These are phyloP conservation scores for Lachnellula arida DNA, from an alignment of 2,329 filamentous ascomycete species.

Conservation along the genomic window DNA sequence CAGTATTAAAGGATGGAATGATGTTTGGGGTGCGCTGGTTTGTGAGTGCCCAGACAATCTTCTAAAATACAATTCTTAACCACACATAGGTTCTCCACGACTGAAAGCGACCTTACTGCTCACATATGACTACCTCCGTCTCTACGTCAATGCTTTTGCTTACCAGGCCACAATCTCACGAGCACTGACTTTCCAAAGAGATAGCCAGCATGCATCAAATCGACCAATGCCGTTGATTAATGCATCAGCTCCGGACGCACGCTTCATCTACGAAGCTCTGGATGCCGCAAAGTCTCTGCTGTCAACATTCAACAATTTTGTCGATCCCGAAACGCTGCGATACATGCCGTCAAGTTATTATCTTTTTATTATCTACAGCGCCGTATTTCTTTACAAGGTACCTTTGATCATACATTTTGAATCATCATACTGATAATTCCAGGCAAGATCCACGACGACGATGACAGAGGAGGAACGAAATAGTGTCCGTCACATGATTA, in stretches of 20 bases:
- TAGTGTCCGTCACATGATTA: conserved; percentile 53
- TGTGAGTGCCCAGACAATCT: conserved; percentile 40
- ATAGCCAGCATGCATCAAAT: conserved; percentile 38
- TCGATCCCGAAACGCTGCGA: conserved; percentile 54
- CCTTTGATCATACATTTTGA: conserved; percentile 51
- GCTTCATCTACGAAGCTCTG: conserved; percentile 63
- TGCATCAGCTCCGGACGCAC: conserved; percentile 56
- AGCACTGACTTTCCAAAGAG: conserved; percentile 31
- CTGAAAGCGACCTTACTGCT: conserved; percentile 64
- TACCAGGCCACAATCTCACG: conserved; percentile 65
- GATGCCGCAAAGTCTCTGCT: conserved; percentile 60
- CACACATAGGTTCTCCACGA: conserved; percentile 49
- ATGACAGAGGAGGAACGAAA: conserved; percentile 28
- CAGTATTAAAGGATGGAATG: conserved; percentile 66
- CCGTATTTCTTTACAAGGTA: conserved; percentile 62
- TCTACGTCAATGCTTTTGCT: conserved; percentile 72
- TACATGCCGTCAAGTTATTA: conserved; percentile 63
- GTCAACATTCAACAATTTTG: conserved; percentile 53
- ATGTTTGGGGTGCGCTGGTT: conserved; percentile 60
- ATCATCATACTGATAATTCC: conserved; percentile 8
- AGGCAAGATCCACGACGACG: conserved; percentile 26
- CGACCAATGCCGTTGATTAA: conserved; percentile 25
- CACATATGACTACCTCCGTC: conserved; percentile 66
- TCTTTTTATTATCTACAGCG: conserved; percentile 57
- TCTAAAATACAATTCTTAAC: background rate